These are phyloP conservation scores for Globisporangium cederbergense DNA, from an alignment of 352 stramenopile species.

Conservation along the genomic window DNA sequence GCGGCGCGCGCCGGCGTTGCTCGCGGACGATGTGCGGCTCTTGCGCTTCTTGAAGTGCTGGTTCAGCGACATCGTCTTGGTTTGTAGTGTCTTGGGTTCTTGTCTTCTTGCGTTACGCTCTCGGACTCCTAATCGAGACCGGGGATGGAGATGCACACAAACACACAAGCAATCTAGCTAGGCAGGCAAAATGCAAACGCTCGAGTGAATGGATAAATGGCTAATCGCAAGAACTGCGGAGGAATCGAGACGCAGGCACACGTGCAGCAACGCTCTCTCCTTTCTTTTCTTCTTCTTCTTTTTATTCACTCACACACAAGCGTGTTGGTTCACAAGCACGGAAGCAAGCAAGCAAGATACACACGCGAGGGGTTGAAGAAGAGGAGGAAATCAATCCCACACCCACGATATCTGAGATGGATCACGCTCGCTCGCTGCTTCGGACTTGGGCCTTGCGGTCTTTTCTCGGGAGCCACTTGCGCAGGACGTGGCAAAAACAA, in stretches of 20 bases:
- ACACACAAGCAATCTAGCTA: not conserved
- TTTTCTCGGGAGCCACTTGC: slow-evolving; percentile 31
- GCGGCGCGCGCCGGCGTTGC: not conserved
- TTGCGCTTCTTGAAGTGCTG: slow-evolving; percentile 75
- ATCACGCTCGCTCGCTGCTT: not conserved
- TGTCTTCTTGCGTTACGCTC: not conserved
- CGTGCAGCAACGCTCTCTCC: not conserved
- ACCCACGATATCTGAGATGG: slow-evolving; percentile 11
- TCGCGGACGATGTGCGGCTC: slow-evolving; percentile 30
- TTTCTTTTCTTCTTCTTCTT: slow-evolving; percentile 4
- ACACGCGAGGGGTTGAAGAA: not conserved
- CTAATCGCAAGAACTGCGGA: slow-evolving; percentile 6
- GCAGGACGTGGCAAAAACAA: slow-evolving; percentile 51
- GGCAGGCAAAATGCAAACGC: not conserved
- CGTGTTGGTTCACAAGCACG: not conserved
- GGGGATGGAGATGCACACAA: not conserved
- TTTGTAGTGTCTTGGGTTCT: not conserved
- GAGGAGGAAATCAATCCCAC: not conserved
- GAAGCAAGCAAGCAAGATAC: not conserved
- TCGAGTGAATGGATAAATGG: not conserved
- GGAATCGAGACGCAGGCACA: not conserved
- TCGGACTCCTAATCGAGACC: slow-evolving; percentile 11
- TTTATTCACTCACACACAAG: slow-evolving; percentile 6
- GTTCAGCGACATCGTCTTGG: slow-evolving; percentile 41
- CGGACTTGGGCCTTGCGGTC: not conserved